These are phyloP conservation scores for Ramularia endophylla DNA, from an alignment of 2,329 filamentous ascomycete genomes.

Conservation along the genomic window DNA sequence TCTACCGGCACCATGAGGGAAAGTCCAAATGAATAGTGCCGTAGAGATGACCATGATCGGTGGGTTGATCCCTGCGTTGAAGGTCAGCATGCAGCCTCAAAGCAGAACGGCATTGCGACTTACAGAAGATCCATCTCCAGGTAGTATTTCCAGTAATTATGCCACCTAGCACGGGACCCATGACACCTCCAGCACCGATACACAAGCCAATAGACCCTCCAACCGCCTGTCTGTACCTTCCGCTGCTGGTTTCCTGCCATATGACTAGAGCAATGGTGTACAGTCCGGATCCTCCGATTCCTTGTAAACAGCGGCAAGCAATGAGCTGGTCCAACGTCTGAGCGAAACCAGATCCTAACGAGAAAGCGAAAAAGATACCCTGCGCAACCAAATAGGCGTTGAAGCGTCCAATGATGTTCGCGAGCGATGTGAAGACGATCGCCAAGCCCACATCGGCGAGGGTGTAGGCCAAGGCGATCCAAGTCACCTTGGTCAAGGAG, in stretches of 20 bases:
- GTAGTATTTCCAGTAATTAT: slow-evolving; percentile 3
- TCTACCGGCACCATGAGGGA: slow-evolving; percentile 37
- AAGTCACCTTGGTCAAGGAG: slow-evolving; percentile 49
- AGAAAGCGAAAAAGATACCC: slow-evolving; percentile 52
- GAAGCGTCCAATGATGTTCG: slow-evolving; percentile 50
- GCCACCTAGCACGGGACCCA: slow-evolving; percentile 15
- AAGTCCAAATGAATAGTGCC: slow-evolving; percentile 43
- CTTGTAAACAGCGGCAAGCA: slow-evolving; percentile 53
- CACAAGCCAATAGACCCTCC: slow-evolving; percentile 45
- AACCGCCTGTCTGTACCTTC: slow-evolving; percentile 38
- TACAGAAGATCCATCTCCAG: slow-evolving; percentile 8
- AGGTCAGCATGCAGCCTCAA: slow-evolving; percentile 37
- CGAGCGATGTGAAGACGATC: slow-evolving; percentile 48
- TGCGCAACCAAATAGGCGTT: slow-evolving; percentile 49
- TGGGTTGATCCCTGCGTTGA: slow-evolving; percentile 45
- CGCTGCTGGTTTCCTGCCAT: slow-evolving; percentile 18
- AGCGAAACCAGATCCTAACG: slow-evolving; percentile 49
- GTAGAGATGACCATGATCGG: slow-evolving; percentile 47
- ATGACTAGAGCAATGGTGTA: slow-evolving; percentile 32
- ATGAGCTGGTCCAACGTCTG: slow-evolving; percentile 50
- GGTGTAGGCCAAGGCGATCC: slow-evolving; percentile 53
- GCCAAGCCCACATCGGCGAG: slow-evolving; percentile 54
- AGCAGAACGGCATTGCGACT: slow-evolving; percentile 25
- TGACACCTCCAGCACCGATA: slow-evolving; percentile 10
- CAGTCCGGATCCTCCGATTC: slow-evolving; percentile 56